These are phyloP conservation scores for Pseudevernia furfuracea DNA, from an alignment of 495 filamentous ascomycete genomes.

Conservation along the genomic window DNA sequence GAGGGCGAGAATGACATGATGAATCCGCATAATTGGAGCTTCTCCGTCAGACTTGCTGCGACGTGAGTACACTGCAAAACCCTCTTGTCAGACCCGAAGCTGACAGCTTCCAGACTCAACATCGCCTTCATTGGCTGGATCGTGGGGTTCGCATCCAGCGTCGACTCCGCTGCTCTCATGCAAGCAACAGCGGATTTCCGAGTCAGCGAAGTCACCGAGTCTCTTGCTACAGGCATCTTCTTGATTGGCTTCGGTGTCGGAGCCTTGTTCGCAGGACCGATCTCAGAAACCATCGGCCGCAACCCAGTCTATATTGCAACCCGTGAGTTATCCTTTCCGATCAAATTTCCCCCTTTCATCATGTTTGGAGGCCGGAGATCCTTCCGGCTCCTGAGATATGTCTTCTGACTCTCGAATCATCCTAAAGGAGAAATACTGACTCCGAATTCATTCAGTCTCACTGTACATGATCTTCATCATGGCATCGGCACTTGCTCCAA, in stretches of 20 bases:
- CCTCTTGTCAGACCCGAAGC: too few relatives aligned
- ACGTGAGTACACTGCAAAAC: constrained; percentile 23
- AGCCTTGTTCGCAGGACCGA: constrained; percentile 43
- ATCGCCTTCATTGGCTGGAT: constrained; percentile 47
- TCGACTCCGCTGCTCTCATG: constrained; percentile 40
- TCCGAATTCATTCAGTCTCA: too few relatives aligned
- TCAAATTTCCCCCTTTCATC: too few relatives aligned
- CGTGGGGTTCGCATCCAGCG: constrained; percentile 45
- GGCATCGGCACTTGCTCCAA: constrained; percentile 43
- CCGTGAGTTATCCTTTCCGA: too few relatives aligned
- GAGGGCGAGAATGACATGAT: constrained; percentile 45
- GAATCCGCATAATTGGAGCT: constrained; percentile 51
- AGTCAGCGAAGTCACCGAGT: constrained; percentile 46
- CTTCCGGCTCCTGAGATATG: too few relatives aligned
- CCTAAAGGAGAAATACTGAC: too few relatives aligned
- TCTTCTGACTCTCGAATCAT: too few relatives aligned
- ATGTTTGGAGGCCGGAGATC: too few relatives aligned
- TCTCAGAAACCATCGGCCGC: constrained; percentile 53
- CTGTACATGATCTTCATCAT: constrained; percentile 49
- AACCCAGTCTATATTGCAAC: constrained; percentile 52
- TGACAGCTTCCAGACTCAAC: constrained; percentile 25
- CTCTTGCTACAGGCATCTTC: constrained; percentile 50
- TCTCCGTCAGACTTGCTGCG: constrained; percentile 33
- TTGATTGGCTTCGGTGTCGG: constrained; percentile 56
- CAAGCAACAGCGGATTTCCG: constrained; percentile 43